Evolutionary conservation across 139 green algal genomes (phyloP), one percentile per base, ranked within the genome.

Genomic region (Mesostigma viride): DNA sequence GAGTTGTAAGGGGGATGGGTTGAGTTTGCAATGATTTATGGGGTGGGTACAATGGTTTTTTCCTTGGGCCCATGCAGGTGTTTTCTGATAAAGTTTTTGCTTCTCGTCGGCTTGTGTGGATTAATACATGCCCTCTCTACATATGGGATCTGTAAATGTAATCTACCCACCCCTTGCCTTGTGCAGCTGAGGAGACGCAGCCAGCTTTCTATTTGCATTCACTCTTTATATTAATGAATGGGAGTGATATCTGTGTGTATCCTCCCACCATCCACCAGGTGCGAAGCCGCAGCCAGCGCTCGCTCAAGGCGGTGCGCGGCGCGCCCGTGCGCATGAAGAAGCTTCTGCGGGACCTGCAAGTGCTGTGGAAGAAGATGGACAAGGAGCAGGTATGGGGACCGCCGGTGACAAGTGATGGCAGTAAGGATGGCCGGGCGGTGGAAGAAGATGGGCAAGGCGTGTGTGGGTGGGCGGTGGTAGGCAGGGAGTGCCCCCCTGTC

Each of bases 301-400:
- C 71, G 17, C 22, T 75, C 3, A 78, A 79, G 44, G 27, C 59
- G 3, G 71, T 62, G 3, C 70, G 51, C 3, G 40, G 30, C 8
- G 63, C 69, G n/a, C 36, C 62, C 3, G 24, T 70, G 48, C 33
- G 74, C 14, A 81, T 65, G 44, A 56, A 35, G 27, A 80, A 40
- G 31, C 31, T 80, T 22, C 67, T 70, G 28, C 60, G 74, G 26
- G 80, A 86, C 22, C 80, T 76, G 40, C 35, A 81, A 64, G 46
- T 76, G 31, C 86, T 79, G 45, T 86, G 76, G 75, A 74, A 79
- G n/a, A 72, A 76, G 24, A 58, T 67, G 14, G 80, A 85, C 35
- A 63, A 58, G 1, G 77, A 84, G 48, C 51, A 51, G 40, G 14
- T n/a, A n/a, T n/a, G n/a, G n/a, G n/a, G n/a, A n/a, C n/a, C n/a